Percentiles rank a stretch among this genome's conserved stretches.
These are phyloP conservation scores for Poterioochromonas sp. DNA, from an alignment of 352 stramenopile genomes.

Conservation along the genomic window DNA sequence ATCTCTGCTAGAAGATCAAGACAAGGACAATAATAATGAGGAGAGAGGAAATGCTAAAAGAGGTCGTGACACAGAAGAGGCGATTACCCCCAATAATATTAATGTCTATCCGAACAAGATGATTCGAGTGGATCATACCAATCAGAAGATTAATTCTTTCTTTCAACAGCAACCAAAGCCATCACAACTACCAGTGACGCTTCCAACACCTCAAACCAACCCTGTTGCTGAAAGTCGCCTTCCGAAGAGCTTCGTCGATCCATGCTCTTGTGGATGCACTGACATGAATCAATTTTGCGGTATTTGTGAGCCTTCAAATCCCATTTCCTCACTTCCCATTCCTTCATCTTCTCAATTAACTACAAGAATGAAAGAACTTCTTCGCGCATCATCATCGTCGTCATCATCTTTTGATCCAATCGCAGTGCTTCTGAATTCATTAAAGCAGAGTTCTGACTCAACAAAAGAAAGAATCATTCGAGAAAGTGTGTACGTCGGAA, in stretches of 20 bases:
- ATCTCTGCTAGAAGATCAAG: not conserved
- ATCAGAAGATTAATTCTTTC: not conserved
- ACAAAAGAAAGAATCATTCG: not conserved
- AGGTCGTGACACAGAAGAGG: not conserved
- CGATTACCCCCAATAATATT: not conserved
- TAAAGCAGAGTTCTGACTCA: not conserved
- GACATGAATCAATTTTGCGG: not conserved
- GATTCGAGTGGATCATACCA: not conserved
- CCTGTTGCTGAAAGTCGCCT: not conserved
- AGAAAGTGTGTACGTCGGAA: not conserved
- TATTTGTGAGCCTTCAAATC: not conserved
- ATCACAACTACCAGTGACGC: not conserved
- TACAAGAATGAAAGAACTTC: not conserved
- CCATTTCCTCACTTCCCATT: not conserved
- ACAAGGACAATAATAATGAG: not conserved
- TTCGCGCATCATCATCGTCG: no score
- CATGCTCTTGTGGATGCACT: not conserved
- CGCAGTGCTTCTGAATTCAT: not conserved
- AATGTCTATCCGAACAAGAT: not conserved
- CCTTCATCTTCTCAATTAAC: not conserved
- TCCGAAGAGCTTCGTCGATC: not conserved
- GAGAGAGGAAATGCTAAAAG: not conserved
- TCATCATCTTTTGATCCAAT: not conserved
- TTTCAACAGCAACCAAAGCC: not conserved
- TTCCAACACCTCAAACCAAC: not conserved